phyloP scores from a whole-genome alignment of 225 moss, liverwort and hornwort species.

The Pleurozium schreberi region DNA sequence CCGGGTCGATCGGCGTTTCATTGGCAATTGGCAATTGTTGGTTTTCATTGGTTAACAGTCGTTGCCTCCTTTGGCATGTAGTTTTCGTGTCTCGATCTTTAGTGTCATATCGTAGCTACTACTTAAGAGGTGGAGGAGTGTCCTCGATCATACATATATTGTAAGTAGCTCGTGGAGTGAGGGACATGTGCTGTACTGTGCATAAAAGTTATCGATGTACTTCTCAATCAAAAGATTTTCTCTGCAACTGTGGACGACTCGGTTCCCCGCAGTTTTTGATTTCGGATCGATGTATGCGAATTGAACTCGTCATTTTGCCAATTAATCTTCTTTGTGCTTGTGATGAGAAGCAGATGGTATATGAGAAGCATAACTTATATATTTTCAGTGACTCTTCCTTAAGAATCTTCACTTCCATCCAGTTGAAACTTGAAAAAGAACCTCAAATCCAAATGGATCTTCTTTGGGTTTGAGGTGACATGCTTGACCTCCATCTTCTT shows the following conservation, averaged over 20 bases:
- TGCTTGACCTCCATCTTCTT: too few species aligned
- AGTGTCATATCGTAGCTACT: neutral
- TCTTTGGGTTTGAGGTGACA: too few species aligned
- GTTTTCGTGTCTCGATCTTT: neutral
- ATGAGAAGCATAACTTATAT: neutral
- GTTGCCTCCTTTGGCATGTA: neutral
- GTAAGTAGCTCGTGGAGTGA: neutral
- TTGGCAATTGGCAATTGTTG: neutral
- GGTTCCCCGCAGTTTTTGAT: neutral
- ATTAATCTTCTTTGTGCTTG: neutral
- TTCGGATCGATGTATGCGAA: neutral
- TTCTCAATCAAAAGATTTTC: slow-evolving; percentile 4
- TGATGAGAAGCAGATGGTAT: neutral
- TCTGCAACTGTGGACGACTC: neutral
- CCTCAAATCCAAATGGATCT: neutral
- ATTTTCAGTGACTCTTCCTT: neutral
- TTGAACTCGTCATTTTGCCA: neutral
- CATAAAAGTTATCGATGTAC: slow-evolving; percentile 17
- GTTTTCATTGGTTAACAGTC: neutral
- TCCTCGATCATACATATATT: neutral
- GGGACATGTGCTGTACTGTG: slow-evolving; percentile 23
- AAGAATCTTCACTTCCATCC: neutral
- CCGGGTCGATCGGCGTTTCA: too few species aligned
- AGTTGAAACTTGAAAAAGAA: neutral
- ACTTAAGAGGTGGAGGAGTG: slow-evolving; percentile 4